These are phyloP conservation scores for Colletotrichum sp. DNA, from an alignment of 2,329 filamentous ascomycete genomes.

Conservation along the genomic window DNA sequence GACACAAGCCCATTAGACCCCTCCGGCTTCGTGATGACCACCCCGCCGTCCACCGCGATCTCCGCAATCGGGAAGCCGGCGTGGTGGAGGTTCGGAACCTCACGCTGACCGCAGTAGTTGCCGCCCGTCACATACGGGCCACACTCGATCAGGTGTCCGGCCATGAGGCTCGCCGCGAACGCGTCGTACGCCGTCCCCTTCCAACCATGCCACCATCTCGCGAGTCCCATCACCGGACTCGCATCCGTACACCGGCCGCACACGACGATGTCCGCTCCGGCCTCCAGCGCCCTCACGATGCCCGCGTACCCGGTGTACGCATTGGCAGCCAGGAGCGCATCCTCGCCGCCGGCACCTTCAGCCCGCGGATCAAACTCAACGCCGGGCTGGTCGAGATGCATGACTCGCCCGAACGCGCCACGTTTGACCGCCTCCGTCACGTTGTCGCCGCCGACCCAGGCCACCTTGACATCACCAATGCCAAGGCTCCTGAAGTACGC, in stretches of 20 bases:
- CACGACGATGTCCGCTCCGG: constrained; percentile 52
- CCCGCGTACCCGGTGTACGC: constrained; percentile 57
- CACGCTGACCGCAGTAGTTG: constrained; percentile 58
- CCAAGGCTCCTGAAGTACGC: constrained; percentile 32
- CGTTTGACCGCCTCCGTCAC: constrained; percentile 28
- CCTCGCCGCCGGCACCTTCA: background rate
- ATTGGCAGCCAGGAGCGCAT: constrained; percentile 40
- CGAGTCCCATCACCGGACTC: constrained; percentile 59
- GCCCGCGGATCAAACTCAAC: constrained; percentile 1
- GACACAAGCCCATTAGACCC: constrained; percentile 42
- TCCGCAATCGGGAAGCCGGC: constrained; percentile 43
- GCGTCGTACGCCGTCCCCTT: constrained; percentile 48
- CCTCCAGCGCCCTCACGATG: constrained; percentile 46
- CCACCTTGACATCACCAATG: constrained; percentile 33
- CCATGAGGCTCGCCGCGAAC: constrained; percentile 55
- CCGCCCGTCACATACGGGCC: constrained; percentile 57
- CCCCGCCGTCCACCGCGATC: constrained; percentile 34
- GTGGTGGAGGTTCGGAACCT: constrained; percentile 35
- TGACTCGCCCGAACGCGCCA: constrained; percentile 24
- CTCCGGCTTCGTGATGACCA: constrained; percentile 39
- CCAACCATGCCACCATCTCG: constrained; percentile 63
- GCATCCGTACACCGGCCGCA: constrained; percentile 56
- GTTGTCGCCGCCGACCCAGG: constrained; percentile 43
- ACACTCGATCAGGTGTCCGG: constrained; percentile 61
- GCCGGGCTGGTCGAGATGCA: constrained; percentile 22